Conservation (phyloP, 257 asterid genomes). For the Solanum sejunctum region DNA sequence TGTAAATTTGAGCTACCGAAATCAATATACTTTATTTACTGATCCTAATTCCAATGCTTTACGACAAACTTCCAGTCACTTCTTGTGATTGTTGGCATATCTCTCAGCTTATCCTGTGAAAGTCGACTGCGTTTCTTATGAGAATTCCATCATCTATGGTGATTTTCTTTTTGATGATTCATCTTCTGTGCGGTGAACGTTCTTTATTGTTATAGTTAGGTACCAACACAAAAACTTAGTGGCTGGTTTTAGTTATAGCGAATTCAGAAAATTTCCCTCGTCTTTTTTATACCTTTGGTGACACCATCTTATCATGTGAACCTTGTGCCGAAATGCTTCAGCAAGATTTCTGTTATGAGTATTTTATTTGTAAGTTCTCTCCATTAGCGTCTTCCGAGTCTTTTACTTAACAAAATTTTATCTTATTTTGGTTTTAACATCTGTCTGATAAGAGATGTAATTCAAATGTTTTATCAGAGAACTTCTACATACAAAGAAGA, state of each 20-base stretch:
- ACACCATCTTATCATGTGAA: not conserved
- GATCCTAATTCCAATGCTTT: not conserved
- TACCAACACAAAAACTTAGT: not conserved
- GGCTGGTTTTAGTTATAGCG: not conserved
- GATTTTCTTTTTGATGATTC: too few relatives aligned
- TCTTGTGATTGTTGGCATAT: not conserved
- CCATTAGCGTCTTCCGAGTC: not conserved
- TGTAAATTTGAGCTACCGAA: not conserved
- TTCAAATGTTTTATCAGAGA: slow-evolving; percentile 34
- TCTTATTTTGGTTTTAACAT: not conserved
- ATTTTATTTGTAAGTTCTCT: not conserved
- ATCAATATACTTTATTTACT: not conserved
- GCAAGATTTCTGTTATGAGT: not conserved
- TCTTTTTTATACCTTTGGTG: not conserved
- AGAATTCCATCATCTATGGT: not conserved
- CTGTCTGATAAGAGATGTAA: not conserved
- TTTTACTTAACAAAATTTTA: not conserved
- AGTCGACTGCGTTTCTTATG: not conserved
- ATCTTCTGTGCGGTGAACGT: not conserved
- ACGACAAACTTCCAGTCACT: not conserved
- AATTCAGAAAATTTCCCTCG: not conserved
- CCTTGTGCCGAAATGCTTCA: not conserved
- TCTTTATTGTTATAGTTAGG: not conserved
- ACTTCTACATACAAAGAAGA: slow-evolving; percentile 46
- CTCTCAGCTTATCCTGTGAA: not conserved